These are phyloP conservation scores for Aspergillus aculeatinus DNA, from an alignment of 2,329 filamentous ascomycete genomes.

Conservation along the genomic window DNA sequence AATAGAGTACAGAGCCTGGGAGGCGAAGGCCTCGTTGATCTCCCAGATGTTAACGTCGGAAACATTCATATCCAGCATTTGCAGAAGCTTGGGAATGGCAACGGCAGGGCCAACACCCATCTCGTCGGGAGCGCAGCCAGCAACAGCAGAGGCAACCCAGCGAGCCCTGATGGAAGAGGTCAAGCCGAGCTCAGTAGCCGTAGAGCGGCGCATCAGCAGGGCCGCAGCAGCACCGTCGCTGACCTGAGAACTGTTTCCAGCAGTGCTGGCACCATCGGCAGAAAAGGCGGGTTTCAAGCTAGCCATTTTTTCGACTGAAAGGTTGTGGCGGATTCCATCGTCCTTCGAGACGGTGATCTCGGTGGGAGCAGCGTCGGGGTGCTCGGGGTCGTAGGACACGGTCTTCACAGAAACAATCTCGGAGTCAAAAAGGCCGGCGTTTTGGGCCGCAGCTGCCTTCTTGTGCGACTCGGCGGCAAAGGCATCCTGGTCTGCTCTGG, in stretches of 20 bases:
- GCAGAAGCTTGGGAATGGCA: conserved; percentile 79
- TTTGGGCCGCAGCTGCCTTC: conserved; percentile 69
- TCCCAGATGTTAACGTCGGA: conserved; percentile 83
- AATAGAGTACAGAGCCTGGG: conserved; percentile 67
- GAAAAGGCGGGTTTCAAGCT: conserved; percentile 85
- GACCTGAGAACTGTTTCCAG: conserved; percentile 82
- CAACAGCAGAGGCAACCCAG: conserved; percentile 73
- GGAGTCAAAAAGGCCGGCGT: conserved; percentile 66
- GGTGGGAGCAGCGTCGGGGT: conserved; percentile 56
- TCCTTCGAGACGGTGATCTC: conserved; percentile 72
- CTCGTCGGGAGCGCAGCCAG: conserved; percentile 82
- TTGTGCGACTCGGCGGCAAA: conserved; percentile 75
- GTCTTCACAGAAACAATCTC: conserved; percentile 83
- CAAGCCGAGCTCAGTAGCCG: conserved; percentile 71
- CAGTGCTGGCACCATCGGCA: conserved; percentile 71
- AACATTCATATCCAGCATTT: conserved; percentile 63
- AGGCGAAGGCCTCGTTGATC: conserved; percentile 80
- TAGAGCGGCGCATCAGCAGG: conserved; percentile 80
- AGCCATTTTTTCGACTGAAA: conserved; percentile 68
- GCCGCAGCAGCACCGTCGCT: conserved; percentile 84
- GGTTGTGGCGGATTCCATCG: conserved; percentile 74
- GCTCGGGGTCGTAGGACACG: conserved; percentile 61
- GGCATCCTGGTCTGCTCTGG: conserved; percentile 73
- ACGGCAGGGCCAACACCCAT: conserved; percentile 90
- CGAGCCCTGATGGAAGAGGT: conserved; percentile 70